Conservation (phyloP, 1,139 yeast species). For the Cylindricascospora bacillispora region DNA sequence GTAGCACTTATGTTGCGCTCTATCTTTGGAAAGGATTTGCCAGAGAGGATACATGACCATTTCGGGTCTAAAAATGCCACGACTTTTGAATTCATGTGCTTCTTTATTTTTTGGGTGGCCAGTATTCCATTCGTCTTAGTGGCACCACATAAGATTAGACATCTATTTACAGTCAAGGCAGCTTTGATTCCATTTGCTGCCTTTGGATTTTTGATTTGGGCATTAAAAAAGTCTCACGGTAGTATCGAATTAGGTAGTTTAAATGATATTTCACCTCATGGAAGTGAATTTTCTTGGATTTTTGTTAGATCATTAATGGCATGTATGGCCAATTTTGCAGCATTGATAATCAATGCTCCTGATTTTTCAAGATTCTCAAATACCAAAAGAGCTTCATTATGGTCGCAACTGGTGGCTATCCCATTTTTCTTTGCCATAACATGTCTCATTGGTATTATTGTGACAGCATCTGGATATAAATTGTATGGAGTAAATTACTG, state of each 20-base stretch:
- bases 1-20: constrained; percentile 58
- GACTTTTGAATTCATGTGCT: constrained; percentile 56
- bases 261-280: constrained; percentile 14
- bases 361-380: constrained; percentile 80
- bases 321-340: constrained; percentile 74
- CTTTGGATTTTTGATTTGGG: constrained; percentile 67
- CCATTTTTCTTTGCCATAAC: constrained; percentile 73
- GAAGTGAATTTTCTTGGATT: constrained; percentile 44
- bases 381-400: constrained; percentile 34
- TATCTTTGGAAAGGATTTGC: constrained; percentile 51
- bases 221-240: constrained; percentile 40
- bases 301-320: constrained; percentile 70
- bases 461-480: constrained; percentile 65
- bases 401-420: constrained; percentile 50
- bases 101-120: constrained; percentile 66
- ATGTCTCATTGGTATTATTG: constrained; percentile 74
- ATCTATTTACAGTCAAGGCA: constrained; percentile 70
- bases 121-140: constrained; percentile 71
- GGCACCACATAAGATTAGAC: constrained; percentile 71
- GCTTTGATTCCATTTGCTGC: constrained; percentile 70
- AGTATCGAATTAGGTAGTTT: constrained; percentile 20
- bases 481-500: constrained; percentile 64
- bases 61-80: constrained; percentile 44
- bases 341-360: constrained; percentile 77
- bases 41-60: constrained; percentile 36